phyloP scores from a whole-genome alignment of 2,329 filamentous ascomycete species.

The Didymella glomerata region DNA sequence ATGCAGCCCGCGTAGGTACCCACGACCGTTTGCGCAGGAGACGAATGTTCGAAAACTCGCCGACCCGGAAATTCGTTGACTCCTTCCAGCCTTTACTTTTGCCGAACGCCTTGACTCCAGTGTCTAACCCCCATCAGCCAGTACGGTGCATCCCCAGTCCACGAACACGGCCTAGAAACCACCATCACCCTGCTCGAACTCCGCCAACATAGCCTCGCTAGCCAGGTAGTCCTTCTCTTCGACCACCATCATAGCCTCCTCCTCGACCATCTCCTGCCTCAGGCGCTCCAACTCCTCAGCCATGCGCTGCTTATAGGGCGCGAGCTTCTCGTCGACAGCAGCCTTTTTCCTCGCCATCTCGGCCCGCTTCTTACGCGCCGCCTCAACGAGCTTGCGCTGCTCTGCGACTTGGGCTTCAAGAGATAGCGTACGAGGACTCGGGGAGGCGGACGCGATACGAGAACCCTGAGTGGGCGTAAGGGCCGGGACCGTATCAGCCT shows the following conservation, averaged over 20 bases:
- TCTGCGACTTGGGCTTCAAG: conserved; percentile 27
- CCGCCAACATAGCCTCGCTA: conserved; percentile 29
- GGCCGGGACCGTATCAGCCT: neutral
- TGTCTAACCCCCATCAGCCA: too few relatives aligned
- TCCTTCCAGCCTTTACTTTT: too few relatives aligned
- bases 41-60: too few relatives aligned
- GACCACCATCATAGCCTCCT: conserved; percentile 26
- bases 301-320: conserved; percentile 29
- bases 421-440: conserved; percentile 10
- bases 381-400: conserved; percentile 30
- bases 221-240: conserved; percentile 27
- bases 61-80: too few relatives aligned
- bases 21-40: too few relatives aligned
- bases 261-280: conserved; percentile 27
- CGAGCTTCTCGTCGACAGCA: conserved; percentile 27
- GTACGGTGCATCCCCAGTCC: too few relatives aligned
- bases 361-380: conserved; percentile 25
- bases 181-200: conserved; percentile 26
- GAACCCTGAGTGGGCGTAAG: neutral
- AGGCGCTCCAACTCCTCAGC: conserved; percentile 35
- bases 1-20: too few relatives aligned
- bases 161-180: neutral
- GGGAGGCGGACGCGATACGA: conserved; percentile 5
- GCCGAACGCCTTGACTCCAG: neutral
- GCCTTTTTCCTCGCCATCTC: conserved; percentile 30